These are phyloP conservation scores for Lignosus rhinocerotis DNA, from an alignment of 1,284 basidiomycete species.

Conservation along the genomic window DNA sequence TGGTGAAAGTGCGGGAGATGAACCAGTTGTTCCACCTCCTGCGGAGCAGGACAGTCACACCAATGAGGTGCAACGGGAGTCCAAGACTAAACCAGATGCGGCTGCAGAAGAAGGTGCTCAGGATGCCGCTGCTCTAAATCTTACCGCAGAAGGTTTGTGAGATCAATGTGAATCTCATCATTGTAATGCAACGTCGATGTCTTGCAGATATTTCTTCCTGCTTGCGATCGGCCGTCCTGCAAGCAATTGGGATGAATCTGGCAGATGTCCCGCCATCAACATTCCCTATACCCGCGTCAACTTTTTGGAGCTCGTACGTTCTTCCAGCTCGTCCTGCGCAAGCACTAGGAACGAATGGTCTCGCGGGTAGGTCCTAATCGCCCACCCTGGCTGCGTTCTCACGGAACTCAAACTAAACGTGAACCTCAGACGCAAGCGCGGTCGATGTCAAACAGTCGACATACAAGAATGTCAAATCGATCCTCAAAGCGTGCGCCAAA, in stretches of 20 bases:
- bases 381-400: neutral
- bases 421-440: constrained; percentile 38
- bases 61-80: neutral
- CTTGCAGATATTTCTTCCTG: constrained; percentile 61
- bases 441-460: constrained; percentile 68
- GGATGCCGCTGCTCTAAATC: neutral
- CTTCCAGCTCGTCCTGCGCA: constrained; percentile 74
- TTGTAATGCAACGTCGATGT: neutral
- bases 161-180: neutral
- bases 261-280: constrained; percentile 47
- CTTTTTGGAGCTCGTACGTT: constrained; percentile 76
- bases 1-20: neutral
- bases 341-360: constrained; percentile 37
- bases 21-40: neutral
- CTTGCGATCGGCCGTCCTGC: constrained; percentile 70
- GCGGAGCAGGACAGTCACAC: neutral
- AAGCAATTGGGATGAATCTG: constrained; percentile 57
- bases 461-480: constrained; percentile 78
- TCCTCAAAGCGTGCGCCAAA: constrained; percentile 77
- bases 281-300: constrained; percentile 77
- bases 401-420: neutral
- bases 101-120: neutral
- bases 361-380: constrained; percentile 17
- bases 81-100: neutral
- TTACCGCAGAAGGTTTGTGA: constrained; percentile 23